Base-by-base conservation (phyloP, 176 grass and related monocot species). In the Ampelocalamus luodianensis region DNA sequence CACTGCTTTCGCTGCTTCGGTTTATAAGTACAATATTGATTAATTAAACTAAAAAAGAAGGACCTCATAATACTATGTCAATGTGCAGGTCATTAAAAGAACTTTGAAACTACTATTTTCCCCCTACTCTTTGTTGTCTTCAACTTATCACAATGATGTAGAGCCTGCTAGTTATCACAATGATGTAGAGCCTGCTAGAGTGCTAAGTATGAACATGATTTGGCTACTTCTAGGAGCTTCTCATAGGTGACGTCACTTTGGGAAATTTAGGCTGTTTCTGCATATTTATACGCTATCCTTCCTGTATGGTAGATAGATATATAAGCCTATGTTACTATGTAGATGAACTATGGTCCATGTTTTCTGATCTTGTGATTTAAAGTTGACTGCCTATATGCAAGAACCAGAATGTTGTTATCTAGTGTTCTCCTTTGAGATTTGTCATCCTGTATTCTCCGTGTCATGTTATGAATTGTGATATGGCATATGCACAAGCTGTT, bases 381-480 rank as follows among this genome's bases (percentile, higher is more conserved):
- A 72, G 23, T 36, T 79, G n/a, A 38, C 53, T 71, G 53, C 62
- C 36, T 77, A 8, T 45, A 40, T 70, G 17, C 9, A 36, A 82
- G 13, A 77, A 85, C 24, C 70, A 39, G 12, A 62, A 29, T 77
- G 74, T 22, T 60, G 1, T 24, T 34, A 8, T 76, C 0, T 72
- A 73, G 42, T 20, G 54, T 17, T 71, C 51, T 49, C 36, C 10
- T 82, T 61, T 1, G 11, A 68, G 17, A 26, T 51, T 78, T 32
- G 6, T 27, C 16, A 17, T 15, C 14, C 18, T 62, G 11, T 71
- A 54, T 29, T 64, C 14, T 46, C 24, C 77, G 0, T 55, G 4
- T 77, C 63, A 82, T 83, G n/a, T 26, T 66, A 24, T 81, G n/a
- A 53, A 50, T 10, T 46, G 24, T 74, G 42, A 62, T 68, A 17